Base-by-base conservation (phyloP, 1,139 yeast species). In the Casaregolazyma lundiana region DNA sequence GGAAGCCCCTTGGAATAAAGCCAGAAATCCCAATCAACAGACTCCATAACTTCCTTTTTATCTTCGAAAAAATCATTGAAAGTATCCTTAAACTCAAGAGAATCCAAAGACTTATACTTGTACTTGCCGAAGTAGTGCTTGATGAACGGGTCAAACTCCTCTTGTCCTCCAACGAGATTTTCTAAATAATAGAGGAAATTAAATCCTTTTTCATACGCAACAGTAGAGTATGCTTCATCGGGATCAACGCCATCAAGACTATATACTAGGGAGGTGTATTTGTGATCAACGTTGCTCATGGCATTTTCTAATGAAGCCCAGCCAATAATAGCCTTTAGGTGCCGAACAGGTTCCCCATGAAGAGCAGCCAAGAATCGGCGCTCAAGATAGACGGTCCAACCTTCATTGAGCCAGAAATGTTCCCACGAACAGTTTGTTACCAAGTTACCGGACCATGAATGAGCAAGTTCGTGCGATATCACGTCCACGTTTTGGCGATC, bases 401-500 rank as follows among this genome's bases (percentile, higher is more conserved):
- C 97, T 69, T 89, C 97, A 63, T 89, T 89, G 54, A 89, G 74
- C 95, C 96, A 89, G 65, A 89, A 87, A 67, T 88, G 96, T 63
- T 86, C 92, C 94, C 96, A 88, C 0, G 92, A 82, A 58, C 85
- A 80, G 67, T 86, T 88, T 37, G 96, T 88, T 41, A 88, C 95
- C 55, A 88, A 73, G 63, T 88, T 88, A 41, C 96, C 96, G 2
- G 88, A 77, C 95, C 96, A 88, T 30, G 95, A 84, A 65, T 88
- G 96, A 2, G 96, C 94, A 58, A 88, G 74, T 65, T 88, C 96
- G 66, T 88, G 96, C 1, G 96, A 95, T 64, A 88, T 80, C 32
- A 88, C 96, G 55, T 84, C 88, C 22, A 88, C 89, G 57, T 88
- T 87, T 50, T 87, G 82, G 50, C 94, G 74, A 66, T 89, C 96